Percentiles rank a stretch among this genome's conserved stretches.
phyloP scores from a whole-genome alignment of 2,329 filamentous ascomycete genomes.

The Scedosporium dehoogii region DNA sequence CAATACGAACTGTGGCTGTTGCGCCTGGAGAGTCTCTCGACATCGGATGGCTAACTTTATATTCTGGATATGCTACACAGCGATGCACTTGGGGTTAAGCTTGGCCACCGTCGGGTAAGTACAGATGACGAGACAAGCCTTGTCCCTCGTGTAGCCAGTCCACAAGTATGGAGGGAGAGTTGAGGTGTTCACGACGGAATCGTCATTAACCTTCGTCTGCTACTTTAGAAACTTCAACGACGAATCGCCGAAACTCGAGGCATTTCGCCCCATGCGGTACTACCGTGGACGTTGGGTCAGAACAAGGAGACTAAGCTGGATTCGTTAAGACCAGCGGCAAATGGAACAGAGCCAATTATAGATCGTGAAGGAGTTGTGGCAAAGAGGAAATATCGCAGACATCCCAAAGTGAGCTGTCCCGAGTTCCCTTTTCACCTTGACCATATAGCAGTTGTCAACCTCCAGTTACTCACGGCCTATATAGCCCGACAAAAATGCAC shows the following conservation, averaged over 20 bases:
- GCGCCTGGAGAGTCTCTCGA: conserved; percentile 8
- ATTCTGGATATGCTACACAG: conserved; percentile 26
- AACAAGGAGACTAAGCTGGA: background rate
- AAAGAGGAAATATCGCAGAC: conserved; percentile 68
- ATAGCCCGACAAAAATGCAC: conserved; percentile 67
- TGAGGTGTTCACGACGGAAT: no score
- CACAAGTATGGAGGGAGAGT: no score
- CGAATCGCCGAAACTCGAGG: conserved; percentile 68
- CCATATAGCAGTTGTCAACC: no score
- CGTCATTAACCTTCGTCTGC: background rate
- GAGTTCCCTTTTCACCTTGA: background rate
- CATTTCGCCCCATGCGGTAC: conserved; percentile 41
- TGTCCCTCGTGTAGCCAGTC: background rate
- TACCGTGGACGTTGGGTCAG: conserved; percentile 33
- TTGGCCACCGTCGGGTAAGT: conserved; percentile 69
- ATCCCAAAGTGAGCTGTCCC: conserved; percentile 55
- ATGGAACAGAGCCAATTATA: conserved; percentile 35
- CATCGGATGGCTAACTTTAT: background rate
- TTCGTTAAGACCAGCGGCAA: conserved; percentile 38
- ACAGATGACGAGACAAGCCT: background rate
- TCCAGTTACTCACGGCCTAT: background rate
- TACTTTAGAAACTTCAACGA: conserved; percentile 67
- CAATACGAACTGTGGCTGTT: background rate
- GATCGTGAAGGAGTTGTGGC: conserved; percentile 21
- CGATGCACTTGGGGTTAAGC: conserved; percentile 65